These are phyloP conservation scores for Leccinum olivaceopallidum DNA, from an alignment of 768 basidiomycete species.

Conservation along the genomic window DNA sequence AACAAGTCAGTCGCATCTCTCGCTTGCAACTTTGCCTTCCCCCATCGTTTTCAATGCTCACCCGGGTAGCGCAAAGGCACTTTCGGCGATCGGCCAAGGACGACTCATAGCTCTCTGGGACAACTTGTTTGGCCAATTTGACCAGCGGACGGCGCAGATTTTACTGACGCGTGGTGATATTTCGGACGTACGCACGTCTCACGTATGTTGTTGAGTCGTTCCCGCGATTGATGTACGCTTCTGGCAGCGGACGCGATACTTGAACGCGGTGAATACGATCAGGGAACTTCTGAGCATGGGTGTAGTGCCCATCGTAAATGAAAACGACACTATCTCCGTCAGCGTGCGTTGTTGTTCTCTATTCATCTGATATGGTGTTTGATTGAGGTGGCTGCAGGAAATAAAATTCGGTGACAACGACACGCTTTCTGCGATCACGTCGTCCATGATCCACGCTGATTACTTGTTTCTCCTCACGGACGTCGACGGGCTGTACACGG, in stretches of 20 bases:
- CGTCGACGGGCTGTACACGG: slow-evolving; percentile 93
- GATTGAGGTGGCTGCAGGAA: slow-evolving; percentile 58
- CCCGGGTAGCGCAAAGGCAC: slow-evolving; percentile 56
- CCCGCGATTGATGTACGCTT: slow-evolving; percentile 7
- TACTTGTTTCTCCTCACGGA: slow-evolving; percentile 97
- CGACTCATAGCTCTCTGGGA: slow-evolving; percentile 96
- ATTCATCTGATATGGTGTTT: neutral
- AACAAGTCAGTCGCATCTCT: slow-evolving; percentile 65
- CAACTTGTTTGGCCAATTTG: slow-evolving; percentile 90
- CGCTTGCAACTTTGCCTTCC: neutral
- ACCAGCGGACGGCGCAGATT: slow-evolving; percentile 95
- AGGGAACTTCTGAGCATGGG: slow-evolving; percentile 91
- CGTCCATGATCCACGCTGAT: slow-evolving; percentile 97
- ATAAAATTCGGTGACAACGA: slow-evolving; percentile 99
- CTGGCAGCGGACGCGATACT: slow-evolving; percentile 82
- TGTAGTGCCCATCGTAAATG: slow-evolving; percentile 97
- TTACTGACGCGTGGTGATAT: slow-evolving; percentile 95
- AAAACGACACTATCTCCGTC: slow-evolving; percentile 98
- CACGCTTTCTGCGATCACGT: slow-evolving; percentile 94
- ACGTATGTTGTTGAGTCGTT: neutral
- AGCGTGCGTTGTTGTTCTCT: slow-evolving; percentile 59
- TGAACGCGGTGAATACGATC: slow-evolving; percentile 96
- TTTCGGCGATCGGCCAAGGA: slow-evolving; percentile 97
- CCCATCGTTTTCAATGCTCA: slow-evolving; percentile 12
- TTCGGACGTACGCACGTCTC: slow-evolving; percentile 69